Percentiles rank a stretch among this genome's conserved stretches.
phyloP scores from a whole-genome alignment of 148 eudicot genomes.

The Limonium bicolor region DNA sequence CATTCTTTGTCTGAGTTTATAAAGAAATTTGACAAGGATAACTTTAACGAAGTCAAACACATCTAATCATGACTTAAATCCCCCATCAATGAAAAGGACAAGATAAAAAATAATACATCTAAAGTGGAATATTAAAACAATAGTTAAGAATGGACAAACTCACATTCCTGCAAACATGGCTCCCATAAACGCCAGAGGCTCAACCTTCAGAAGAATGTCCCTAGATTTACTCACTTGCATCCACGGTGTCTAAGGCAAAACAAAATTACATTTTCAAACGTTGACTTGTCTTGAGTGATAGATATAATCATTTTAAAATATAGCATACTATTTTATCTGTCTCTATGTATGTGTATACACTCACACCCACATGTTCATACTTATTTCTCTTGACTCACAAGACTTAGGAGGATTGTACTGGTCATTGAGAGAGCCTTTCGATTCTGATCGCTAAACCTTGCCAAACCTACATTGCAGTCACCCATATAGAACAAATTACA shows the following conservation, averaged over 20 bases:
- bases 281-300: not conserved
- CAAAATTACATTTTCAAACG: not conserved
- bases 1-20: not conserved
- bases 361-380: too few species aligned
- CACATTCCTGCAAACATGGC: conserved; percentile 25
- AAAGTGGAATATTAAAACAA: too few species aligned
- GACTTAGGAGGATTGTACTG: conserved; percentile 23
- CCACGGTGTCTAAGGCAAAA: conserved; percentile 29
- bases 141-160: too few species aligned
- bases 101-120: too few species aligned
- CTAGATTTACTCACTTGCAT: conserved; percentile 34
- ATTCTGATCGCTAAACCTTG: conserved; percentile 18
- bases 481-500: not conserved
- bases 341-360: too few species aligned
- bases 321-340: not conserved
- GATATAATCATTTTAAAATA: not conserved
- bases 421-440: conserved; percentile 16
- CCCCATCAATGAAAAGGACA: too few species aligned
- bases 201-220: conserved; percentile 18
- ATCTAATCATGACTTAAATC: too few species aligned
- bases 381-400: conserved; percentile 14
- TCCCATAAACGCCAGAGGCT: conserved; percentile 20
- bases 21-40: too few species aligned
- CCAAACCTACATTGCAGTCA: conserved; percentile 12
- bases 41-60: too few species aligned